Base-by-base conservation (phyloP, 352 stramenopile species). In the Phytophthora sp. region DNA sequence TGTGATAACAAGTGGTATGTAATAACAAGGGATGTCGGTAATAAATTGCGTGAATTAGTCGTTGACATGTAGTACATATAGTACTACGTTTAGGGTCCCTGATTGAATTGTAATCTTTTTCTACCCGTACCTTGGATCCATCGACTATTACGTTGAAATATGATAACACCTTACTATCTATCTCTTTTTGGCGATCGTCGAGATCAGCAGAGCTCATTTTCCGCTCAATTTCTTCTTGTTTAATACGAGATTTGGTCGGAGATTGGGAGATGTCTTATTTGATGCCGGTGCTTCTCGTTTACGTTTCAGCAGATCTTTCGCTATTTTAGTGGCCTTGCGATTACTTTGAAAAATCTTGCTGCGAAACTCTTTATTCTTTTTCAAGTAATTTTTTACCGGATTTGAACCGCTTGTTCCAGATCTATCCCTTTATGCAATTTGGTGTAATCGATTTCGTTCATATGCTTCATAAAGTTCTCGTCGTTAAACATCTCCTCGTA, bases 401-500 rank as follows among this genome's bases (percentile, higher is more conserved):
- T 21, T 23, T 24, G 13, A 38, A 52, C 16, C 15, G 26, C 45
- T 52, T 52, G 0, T 35, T n/a, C n/a, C n/a, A n/a, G n/a, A n/a
- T n/a, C n/a, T n/a, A n/a, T 36, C 26, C 45, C 21, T 52, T 52
- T 52, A 23, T 52, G 29, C 0, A 21, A 21, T 52, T 52, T 52
- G 16, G 26, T 52, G 44, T 52, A 33, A 52, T 29, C 41, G 5
- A 33, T 33, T 33, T n/a, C n/a, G n/a, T n/a, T 46, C 39, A 46
- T 46, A 46, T 46, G n/a, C n/a, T 46, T 46, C n/a, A 26, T 46
- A 9, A 46, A 46, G 9, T 46, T 46, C 7, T 46, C 39, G n/a
- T 46, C n/a, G n/a, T 46, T 46, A 21, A 46, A 26, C n/a, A 24
- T 24, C 39, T 46, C 39, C n/a, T n/a, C n/a, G n/a, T n/a, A n/a